Percentiles rank a stretch among this genome's conserved stretches.
Conservation (phyloP, 1,284 basidiomycete species). For the Peniophora sp. region DNA sequence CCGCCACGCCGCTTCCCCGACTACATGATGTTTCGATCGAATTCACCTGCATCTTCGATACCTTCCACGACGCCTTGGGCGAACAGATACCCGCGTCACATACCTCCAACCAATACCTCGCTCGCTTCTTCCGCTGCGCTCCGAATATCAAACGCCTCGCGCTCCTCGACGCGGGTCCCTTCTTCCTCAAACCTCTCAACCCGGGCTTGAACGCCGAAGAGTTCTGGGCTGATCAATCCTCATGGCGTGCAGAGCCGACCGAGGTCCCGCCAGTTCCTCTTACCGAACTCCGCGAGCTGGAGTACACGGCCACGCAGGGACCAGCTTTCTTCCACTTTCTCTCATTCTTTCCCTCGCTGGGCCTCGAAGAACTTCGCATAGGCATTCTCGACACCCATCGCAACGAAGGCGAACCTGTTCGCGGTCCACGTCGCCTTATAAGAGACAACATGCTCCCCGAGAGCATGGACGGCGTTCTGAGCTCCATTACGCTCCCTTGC, state of each 20-base stretch:
- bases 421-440: constrained; percentile 12
- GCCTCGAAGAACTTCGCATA: constrained; percentile 28
- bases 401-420: constrained; percentile 16
- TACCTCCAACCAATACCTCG: constrained; percentile 18
- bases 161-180: constrained; percentile 31
- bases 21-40: neutral
- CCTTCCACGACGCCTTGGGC: neutral
- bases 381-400: constrained; percentile 16
- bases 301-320: constrained; percentile 30
- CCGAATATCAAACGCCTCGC: constrained; percentile 32
- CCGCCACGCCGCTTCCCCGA: neutral
- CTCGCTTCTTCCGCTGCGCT: constrained; percentile 27
- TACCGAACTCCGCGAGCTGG: constrained; percentile 23
- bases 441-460: constrained; percentile 12
- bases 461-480: constrained; percentile 12
- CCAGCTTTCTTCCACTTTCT: constrained; percentile 26
- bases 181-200: constrained; percentile 24
- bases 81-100: neutral
- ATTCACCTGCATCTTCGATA: constrained; percentile 2
- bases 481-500: constrained; percentile 19
- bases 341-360: constrained; percentile 24
- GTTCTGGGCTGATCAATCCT: constrained; percentile 3
- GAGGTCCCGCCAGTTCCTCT: constrained; percentile 14
- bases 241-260: constrained; percentile 1
- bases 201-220: neutral